These are phyloP conservation scores for Albugo laibachii DNA, from an alignment of 352 stramenopile species.

Conservation along the genomic window DNA sequence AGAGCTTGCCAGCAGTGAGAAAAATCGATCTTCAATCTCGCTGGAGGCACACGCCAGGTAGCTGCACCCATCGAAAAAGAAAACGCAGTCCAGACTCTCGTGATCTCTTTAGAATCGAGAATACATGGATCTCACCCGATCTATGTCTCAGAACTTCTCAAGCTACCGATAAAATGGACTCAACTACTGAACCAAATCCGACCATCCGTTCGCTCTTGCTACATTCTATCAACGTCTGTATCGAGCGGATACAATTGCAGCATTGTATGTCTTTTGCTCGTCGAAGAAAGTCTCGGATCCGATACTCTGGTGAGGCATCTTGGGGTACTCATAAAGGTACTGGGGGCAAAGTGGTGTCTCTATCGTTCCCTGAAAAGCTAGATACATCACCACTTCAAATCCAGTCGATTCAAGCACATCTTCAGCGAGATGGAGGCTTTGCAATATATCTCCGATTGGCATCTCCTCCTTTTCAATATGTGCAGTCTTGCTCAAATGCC, in stretches of 20 bases:
- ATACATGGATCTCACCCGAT: too few relatives aligned
- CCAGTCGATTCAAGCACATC: constrained; percentile 51
- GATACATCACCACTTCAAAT: constrained; percentile 66
- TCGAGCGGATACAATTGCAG: constrained; percentile 66
- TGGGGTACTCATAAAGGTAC: constrained; percentile 27
- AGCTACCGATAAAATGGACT: too few relatives aligned
- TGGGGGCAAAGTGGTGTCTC: constrained; percentile 62
- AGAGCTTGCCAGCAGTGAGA: constrained; percentile 65
- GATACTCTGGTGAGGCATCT: constrained; percentile 59
- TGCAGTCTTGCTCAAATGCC: constrained; percentile 21
- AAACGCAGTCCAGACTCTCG: too few relatives aligned
- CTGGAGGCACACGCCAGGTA: too few relatives aligned
- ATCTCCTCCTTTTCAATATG: constrained; percentile 26
- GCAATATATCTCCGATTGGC: too few relatives aligned
- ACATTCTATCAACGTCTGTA: constrained; percentile 69
- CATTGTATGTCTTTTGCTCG: constrained; percentile 78
- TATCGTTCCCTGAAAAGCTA: constrained; percentile 74
- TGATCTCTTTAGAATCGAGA: too few relatives aligned
- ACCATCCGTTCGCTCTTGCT: constrained; percentile 47
- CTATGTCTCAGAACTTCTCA: too few relatives aligned
- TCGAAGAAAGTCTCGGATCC: constrained; percentile 58
- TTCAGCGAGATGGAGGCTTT: constrained; percentile 40
- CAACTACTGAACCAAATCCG: too few relatives aligned
- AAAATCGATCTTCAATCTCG: constrained; percentile 29
- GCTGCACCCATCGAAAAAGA: too few relatives aligned